Percentiles rank a stretch among this genome's conserved stretches.
Conservation (phyloP, 2,329 filamentous ascomycete species). For the Ceratocystis papillata region DNA sequence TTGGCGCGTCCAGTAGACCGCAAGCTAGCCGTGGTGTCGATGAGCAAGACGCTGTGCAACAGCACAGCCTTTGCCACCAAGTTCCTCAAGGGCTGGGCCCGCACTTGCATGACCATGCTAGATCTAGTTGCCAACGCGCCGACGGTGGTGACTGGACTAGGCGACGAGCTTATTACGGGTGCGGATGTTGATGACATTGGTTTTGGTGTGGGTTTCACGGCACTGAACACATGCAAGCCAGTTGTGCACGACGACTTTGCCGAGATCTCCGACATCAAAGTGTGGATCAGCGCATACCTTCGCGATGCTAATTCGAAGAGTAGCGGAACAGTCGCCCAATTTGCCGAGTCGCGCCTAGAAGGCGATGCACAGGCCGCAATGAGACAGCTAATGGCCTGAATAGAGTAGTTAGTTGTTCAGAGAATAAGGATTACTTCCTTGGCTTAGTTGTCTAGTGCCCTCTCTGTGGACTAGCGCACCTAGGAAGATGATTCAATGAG, state of each 20-base stretch:
- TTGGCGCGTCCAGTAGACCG: conserved; percentile 78
- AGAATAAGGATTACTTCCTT: neutral
- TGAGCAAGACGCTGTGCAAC: conserved; percentile 84
- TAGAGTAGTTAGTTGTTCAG: neutral
- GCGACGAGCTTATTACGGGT: conserved; percentile 70
- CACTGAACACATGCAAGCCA: conserved; percentile 79
- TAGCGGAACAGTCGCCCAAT: conserved; percentile 57
- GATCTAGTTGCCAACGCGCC: conserved; percentile 85
- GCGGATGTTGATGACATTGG: conserved; percentile 89
- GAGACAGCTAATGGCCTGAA: conserved; percentile 19
- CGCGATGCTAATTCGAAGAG: conserved; percentile 66
- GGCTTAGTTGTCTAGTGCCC: neutral
- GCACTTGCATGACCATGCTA: conserved; percentile 80
- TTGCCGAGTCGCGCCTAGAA: conserved; percentile 60
- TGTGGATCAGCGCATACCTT: conserved; percentile 74
- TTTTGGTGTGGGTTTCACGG: conserved; percentile 90
- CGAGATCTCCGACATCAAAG: conserved; percentile 66
- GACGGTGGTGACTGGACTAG: conserved; percentile 48
- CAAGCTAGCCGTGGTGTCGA: conserved; percentile 84
- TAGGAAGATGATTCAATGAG: no score
- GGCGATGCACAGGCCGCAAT: conserved; percentile 35
- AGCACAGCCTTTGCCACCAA: conserved; percentile 71
- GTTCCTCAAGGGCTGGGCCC: conserved; percentile 81
- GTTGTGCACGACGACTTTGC: conserved; percentile 69
- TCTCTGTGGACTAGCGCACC: no score